These are phyloP conservation scores for Fagopyrum tataricum DNA, from an alignment of 148 eudicot species.

Conservation along the genomic window DNA sequence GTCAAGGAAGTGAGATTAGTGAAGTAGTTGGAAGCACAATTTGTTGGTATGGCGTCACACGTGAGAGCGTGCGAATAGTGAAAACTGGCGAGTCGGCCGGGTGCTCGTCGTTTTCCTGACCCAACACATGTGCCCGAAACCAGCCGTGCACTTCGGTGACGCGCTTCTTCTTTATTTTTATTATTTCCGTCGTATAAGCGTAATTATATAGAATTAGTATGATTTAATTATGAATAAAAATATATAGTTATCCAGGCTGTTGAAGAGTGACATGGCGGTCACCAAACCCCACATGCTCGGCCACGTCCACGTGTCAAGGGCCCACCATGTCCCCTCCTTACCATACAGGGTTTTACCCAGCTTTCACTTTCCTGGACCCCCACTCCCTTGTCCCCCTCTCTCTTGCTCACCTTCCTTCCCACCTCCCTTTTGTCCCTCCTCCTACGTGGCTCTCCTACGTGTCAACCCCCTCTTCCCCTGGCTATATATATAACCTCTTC, in stretches of 20 bases:
- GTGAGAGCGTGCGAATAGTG: neutral
- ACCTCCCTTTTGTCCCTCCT: constrained; percentile 36
- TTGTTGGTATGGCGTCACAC: neutral
- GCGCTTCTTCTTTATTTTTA: constrained; percentile 1
- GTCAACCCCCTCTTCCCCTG: constrained; percentile 3
- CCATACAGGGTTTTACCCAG: neutral
- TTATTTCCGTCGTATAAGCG: neutral
- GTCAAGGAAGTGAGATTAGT: neutral
- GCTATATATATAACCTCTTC: constrained; percentile 21
- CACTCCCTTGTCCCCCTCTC: neutral
- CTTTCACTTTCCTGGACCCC: constrained; percentile 2
- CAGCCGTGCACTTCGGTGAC: constrained; percentile 27
- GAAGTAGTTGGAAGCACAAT: neutral
- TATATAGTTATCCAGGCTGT: constrained; percentile 6
- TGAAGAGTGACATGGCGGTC: constrained; percentile 26
- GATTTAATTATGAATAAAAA: constrained; percentile 5
- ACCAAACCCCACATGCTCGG: constrained; percentile 30
- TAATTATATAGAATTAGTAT: neutral
- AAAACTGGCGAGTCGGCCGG: constrained; percentile 23
- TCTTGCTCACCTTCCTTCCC: constrained; percentile 29
- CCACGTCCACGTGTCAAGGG: constrained; percentile 28
- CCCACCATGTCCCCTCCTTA: constrained; percentile 32
- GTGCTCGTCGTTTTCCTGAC: constrained; percentile 18
- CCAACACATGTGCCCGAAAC: constrained; percentile 20
- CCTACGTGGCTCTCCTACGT: constrained; percentile 30